Percentiles rank a stretch among this genome's conserved stretches.
phyloP scores from a whole-genome alignment of 352 stramenopile genomes.

The Phytophthora foliorum region DNA sequence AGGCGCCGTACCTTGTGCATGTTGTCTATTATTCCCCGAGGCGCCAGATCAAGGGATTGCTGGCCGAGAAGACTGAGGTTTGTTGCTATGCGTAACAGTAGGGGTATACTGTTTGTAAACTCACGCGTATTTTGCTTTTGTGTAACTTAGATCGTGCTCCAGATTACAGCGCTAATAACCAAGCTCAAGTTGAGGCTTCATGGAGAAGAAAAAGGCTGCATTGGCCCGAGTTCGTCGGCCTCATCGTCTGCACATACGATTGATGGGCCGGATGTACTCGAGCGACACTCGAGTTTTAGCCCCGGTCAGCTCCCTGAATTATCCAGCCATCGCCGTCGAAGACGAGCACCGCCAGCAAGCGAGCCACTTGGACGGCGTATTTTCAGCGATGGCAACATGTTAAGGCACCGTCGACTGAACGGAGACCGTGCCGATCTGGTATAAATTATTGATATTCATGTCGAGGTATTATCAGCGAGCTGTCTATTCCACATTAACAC shows the following conservation, averaged over 20 bases:
- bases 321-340: slow-evolving; percentile 9
- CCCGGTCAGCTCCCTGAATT: slow-evolving; percentile 22
- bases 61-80: slow-evolving; percentile 82
- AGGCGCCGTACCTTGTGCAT: slow-evolving; percentile 74
- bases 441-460: slow-evolving; percentile 14
- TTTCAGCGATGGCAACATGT: slow-evolving; percentile 32
- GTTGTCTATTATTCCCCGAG: slow-evolving; percentile 83
- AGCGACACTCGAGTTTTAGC: slow-evolving; percentile 27
- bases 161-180: slow-evolving; percentile 63
- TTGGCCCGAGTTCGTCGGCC: neutral
- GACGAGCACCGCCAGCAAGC: slow-evolving; percentile 37
- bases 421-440: slow-evolving; percentile 23
- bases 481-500: slow-evolving; percentile 38
- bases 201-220: slow-evolving; percentile 25
- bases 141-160: slow-evolving; percentile 56
- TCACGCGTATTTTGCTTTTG: slow-evolving; percentile 4
- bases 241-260: slow-evolving; percentile 15
- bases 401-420: slow-evolving; percentile 34
- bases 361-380: slow-evolving; percentile 34
- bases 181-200: slow-evolving; percentile 50
- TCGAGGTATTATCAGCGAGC: slow-evolving; percentile 11
- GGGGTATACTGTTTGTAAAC: neutral
- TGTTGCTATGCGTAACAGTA: slow-evolving; percentile 1
- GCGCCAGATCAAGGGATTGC: slow-evolving; percentile 65
- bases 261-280: slow-evolving; percentile 9